Evolutionary conservation across 2,329 filamentous ascomycete species (phyloP).

Genomic region (Chaetomiaceae sp.): DNA sequence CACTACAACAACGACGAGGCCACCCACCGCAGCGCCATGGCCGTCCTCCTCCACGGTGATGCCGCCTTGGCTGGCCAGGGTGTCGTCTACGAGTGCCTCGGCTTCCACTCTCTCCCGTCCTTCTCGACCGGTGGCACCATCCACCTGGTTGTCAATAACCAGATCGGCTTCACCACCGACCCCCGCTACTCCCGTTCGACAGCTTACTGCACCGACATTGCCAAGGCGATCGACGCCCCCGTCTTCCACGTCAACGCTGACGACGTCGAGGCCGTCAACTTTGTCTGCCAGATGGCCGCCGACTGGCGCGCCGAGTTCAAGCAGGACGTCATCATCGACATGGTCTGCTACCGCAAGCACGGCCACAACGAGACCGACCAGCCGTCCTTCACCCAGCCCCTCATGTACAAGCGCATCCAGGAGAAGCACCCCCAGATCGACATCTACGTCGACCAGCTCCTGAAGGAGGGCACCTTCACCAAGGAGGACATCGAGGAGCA

Average conservation of each 20-base stretch:
- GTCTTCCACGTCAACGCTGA: conserved; percentile 99
- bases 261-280: conserved; percentile 97
- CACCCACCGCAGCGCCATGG: conserved; percentile 85
- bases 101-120: conserved; percentile 90
- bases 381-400: conserved; percentile 97
- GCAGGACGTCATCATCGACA: conserved; percentile 94
- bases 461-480: conserved; percentile 90
- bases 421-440: conserved; percentile 80
- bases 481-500: conserved; percentile 98
- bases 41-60: conserved; percentile 92
- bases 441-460: conserved; percentile 85
- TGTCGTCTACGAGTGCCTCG: conserved; percentile 97
- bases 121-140: conserved; percentile 98
- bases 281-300: conserved; percentile 91
- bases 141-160: conserved; percentile 97
- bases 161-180: conserved; percentile 99
- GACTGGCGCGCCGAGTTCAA: conserved; percentile 99
- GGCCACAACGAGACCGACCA: conserved; percentile 99
- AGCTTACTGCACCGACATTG: conserved; percentile 98
- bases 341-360: conserved; percentile 98
- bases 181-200: conserved; percentile 96
- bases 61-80: conserved; percentile 95
- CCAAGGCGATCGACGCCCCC: conserved; percentile 96
- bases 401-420: conserved; percentile 98
- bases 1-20: conserved; percentile 98